A percentile compares a stretch with the other conserved stretches of the same genome.
These are phyloP conservation scores for Cladophialophora exuberans DNA, from an alignment of 2,329 filamentous ascomycete genomes.

Conservation along the genomic window DNA sequence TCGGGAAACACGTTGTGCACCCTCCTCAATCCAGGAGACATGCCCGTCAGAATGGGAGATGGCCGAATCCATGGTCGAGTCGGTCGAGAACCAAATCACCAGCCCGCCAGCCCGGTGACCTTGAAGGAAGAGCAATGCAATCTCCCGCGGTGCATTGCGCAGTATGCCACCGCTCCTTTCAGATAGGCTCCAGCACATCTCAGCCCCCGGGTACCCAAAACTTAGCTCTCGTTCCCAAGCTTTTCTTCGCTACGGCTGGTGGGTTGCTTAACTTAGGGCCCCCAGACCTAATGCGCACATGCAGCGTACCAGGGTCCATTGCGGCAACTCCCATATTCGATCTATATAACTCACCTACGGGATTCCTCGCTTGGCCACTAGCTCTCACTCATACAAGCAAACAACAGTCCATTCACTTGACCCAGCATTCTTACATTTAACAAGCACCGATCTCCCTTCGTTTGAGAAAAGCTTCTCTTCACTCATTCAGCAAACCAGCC, in stretches of 20 bases:
- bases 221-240: constrained; percentile 6
- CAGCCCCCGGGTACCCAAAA: not conserved
- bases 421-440: constrained; percentile 10
- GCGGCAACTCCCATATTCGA: not conserved
- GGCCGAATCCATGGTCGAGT: not conserved
- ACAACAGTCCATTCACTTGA: constrained; percentile 11
- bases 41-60: not conserved
- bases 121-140: constrained; percentile 5
- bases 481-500: constrained; percentile 4
- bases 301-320: not conserved
- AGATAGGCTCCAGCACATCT: not conserved
- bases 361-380: constrained; percentile 14
- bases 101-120: not conserved
- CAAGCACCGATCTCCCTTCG: not conserved
- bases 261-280: constrained; percentile 7
- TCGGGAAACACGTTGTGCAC: no score
- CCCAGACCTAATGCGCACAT: constrained; percentile 5
- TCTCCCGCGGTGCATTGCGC: constrained; percentile 6
- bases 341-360: constrained; percentile 18
- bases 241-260: no score
- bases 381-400: constrained; percentile 19
- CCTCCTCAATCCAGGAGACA: no score
- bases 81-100: constrained; percentile 5
- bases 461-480: constrained; percentile 5
- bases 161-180: no score